phyloP scores from a whole-genome alignment of 2,329 filamentous ascomycete genomes.

The Curvularia sp. region DNA sequence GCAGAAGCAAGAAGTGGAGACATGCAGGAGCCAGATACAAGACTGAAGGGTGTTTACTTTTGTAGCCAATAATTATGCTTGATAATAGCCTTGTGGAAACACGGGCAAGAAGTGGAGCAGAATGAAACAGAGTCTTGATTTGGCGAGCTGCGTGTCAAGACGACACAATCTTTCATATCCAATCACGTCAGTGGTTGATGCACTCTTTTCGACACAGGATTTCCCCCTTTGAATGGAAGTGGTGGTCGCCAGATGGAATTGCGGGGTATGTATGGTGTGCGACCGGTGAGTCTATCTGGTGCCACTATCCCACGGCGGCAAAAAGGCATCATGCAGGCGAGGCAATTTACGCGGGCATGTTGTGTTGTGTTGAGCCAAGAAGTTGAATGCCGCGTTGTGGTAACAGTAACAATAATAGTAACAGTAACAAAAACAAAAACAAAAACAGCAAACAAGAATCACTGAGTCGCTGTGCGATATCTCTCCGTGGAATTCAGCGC shows the following conservation, averaged over 20 bases:
- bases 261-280: slow-evolving; percentile 9
- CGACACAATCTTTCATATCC: slow-evolving; percentile 21
- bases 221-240: neutral
- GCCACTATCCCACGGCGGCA: slow-evolving; percentile 13
- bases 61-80: slow-evolving; percentile 28
- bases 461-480: neutral
- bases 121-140: slow-evolving; percentile 22
- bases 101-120: slow-evolving; percentile 4
- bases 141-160: neutral
- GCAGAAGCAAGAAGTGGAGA: slow-evolving; percentile 10
- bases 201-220: neutral
- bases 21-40: slow-evolving; percentile 12
- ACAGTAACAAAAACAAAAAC: too few relatives aligned
- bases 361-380: slow-evolving; percentile 28
- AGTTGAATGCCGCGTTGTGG: slow-evolving; percentile 14
- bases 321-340: slow-evolving; percentile 37
- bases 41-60: slow-evolving; percentile 20
- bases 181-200: slow-evolving; percentile 22
- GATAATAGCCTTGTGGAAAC: slow-evolving; percentile 26
- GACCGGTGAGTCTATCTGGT: slow-evolving; percentile 15
- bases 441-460: too few relatives aligned
- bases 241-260: neutral
- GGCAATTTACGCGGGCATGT: slow-evolving; percentile 40
- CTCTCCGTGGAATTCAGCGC: neutral
- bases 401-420: slow-evolving; percentile 11